Percentiles rank a stretch among this genome's conserved stretches.
Conservation (phyloP, 257 asterid species). For the Craterostigma plantagineum region DNA sequence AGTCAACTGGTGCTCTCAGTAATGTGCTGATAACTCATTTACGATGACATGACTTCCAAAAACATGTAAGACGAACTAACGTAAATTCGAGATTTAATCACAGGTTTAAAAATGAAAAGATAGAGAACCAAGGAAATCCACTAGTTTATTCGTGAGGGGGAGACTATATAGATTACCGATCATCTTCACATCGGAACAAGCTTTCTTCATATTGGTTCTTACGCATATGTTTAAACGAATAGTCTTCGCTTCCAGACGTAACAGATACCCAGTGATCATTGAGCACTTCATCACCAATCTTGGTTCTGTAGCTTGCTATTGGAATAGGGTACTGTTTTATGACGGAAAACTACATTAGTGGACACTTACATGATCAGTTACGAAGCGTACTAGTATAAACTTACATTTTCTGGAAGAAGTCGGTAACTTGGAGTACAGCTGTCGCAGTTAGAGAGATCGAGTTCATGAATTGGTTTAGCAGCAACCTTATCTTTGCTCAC, state of each 20-base stretch:
- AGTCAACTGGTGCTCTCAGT: background rate
- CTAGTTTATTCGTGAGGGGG: background rate
- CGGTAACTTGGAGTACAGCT: constrained; percentile 36
- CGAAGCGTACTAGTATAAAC: constrained; percentile 3
- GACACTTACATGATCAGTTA: constrained; percentile 9
- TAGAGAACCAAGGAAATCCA: background rate
- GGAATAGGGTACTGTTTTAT: constrained; percentile 44
- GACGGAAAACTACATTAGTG: constrained; percentile 10
- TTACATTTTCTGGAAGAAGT: constrained; percentile 30
- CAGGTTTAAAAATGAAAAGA: background rate
- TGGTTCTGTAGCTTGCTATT: constrained; percentile 34
- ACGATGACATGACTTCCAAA: no score
- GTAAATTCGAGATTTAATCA: no score
- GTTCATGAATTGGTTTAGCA: constrained; percentile 61
- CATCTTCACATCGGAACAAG: constrained; percentile 30
- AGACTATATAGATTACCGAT: constrained; percentile 23
- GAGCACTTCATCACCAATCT: constrained; percentile 42
- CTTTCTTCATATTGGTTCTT: constrained; percentile 31
- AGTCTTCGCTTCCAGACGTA: constrained; percentile 65
- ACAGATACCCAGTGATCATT: constrained; percentile 76
- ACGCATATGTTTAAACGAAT: constrained; percentile 32
- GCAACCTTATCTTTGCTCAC: constrained; percentile 31
- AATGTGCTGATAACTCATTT: background rate
- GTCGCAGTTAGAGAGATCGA: constrained; percentile 56
- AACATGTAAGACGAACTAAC: no score